Base-by-base conservation (phyloP, 768 basidiomycete genomes). In the Solioccasus polychromus region DNA sequence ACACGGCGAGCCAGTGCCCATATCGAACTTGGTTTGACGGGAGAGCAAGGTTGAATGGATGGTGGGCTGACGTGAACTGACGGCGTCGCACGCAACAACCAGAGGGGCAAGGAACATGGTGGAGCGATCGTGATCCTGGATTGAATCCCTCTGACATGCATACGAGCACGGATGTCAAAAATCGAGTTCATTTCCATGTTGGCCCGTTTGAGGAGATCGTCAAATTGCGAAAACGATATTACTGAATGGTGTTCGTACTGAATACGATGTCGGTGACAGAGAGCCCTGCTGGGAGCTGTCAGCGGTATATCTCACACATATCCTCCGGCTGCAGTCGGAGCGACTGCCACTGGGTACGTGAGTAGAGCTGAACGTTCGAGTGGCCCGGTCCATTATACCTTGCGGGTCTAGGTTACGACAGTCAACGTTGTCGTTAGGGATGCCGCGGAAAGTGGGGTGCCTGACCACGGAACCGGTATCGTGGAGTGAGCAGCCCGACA, bases 401-500 rank as follows among this genome's bases (percentile, higher is more conserved):
- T 40, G 42, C 12, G 38, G 43, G 30, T 36, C 31, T 50, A 38
- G 17, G 45, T 59, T 37, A 51, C 25, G 39, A 26, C 12, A 39
- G 29, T 31, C 5, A 42, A 43, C 18, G 23, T 46, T 43, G 45
- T 50, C 39, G 40, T 44, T 42, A 26, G 18, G 47, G 30, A 12
- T 43, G 51, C 55, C 64, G 58, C 56, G 56, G 57, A 47, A 30
- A 24, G 42, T 34, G 12, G 29, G 38, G 47, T 57, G 35, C 51
- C 54, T 51, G 44, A 41, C 35, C 14, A 39, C 39, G 51, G 51
- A 45, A 59, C 64, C 62, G 36, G 45, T 39, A 52, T 44, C 42
- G 23, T 62, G 64, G 57, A 64, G 60, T 57, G 45, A 51, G 54
- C 29, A 36, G 39, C 32, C 45, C 17, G 35, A 28, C 20, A 22